Conservation (phyloP, 2,329 filamentous ascomycete genomes). For the Phaeosphaeriaceae sp. region DNA sequence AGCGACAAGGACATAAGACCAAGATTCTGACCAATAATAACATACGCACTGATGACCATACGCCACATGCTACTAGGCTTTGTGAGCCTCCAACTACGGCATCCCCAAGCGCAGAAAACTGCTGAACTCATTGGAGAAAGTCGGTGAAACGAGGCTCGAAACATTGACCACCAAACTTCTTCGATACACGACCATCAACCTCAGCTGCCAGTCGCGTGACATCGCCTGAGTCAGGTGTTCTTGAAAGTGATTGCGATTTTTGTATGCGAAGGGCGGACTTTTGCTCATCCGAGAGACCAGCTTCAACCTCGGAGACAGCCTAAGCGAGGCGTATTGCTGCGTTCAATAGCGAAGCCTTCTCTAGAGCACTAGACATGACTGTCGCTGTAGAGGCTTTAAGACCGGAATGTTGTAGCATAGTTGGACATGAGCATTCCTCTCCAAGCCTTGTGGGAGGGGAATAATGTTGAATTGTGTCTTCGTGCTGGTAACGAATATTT, state of each 20-base stretch:
- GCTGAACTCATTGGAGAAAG: conserved; percentile 51
- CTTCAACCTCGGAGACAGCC: conserved; percentile 51
- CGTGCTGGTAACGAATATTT: too few relatives aligned
- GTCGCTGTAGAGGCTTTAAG: too few relatives aligned
- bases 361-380: too few relatives aligned
- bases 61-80: conserved; percentile 54
- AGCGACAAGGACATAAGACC: too few relatives aligned
- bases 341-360: conserved; percentile 29
- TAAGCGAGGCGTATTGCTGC: conserved; percentile 51
- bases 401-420: too few relatives aligned
- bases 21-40: conserved; percentile 52
- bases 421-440: too few relatives aligned
- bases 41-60: conserved; percentile 55
- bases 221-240: conserved; percentile 42
- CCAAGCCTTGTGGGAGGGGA: too few relatives aligned
- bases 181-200: conserved; percentile 33
- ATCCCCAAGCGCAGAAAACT: conserved; percentile 53
- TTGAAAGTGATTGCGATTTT: conserved; percentile 18
- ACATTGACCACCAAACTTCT: conserved; percentile 35
- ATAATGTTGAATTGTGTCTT: too few relatives aligned
- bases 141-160: conserved; percentile 53
- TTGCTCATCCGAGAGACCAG: conserved; percentile 44
- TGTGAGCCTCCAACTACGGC: conserved; percentile 52
- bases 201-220: conserved; percentile 49
- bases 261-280: conserved; percentile 37